Evolutionary conservation across 1,139 yeast genomes (phyloP), one percentile per base, ranked within the genome.

Genomic region (Yamadazyma atlantica): DNA sequence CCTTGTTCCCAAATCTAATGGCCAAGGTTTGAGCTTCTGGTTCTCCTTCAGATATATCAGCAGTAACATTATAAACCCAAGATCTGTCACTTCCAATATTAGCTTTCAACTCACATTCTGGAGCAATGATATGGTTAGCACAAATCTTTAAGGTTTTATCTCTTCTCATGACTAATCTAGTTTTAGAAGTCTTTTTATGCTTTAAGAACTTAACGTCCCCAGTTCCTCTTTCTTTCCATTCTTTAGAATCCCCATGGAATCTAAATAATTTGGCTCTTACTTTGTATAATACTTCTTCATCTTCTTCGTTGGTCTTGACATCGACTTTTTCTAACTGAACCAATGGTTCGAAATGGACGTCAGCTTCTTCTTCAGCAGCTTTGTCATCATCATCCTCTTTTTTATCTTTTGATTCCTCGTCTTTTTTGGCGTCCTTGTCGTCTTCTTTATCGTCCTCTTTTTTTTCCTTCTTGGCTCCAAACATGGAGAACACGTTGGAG

Each of bases 191-290:
- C 45, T 70, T 70, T 68, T 87, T 88, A 73, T 90, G 96, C 72
- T 92, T 79, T 62, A 92, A 80, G 66, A 92, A 88, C 69, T 90
- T 88, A 55, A 90, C 97, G 60, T 92, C 98, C 55, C 98, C 99
- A 32, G 97, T 89, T 53, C 98, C 98, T 74, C 98, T 86, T 75
- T 94, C 99, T 68, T 94, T 92, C 98, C 99, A 92, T 70, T 92
- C 98, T 59, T 87, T 86, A 42, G 82, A 61, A 47, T 84, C 89
- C 44, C 74, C 75, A 58, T 84, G 86, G 73, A 84, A 92, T 67
- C 89, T 84, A 76, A 92, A 92, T 60, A 92, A 76, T 70, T 92
- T 94, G 53, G 99, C 97, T 62, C 98, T 77, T 39, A 83, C 89
- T 62, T 92, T 92, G 72, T 73, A 85, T 50, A 85, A 64, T 22